A percentile compares a stretch with the other conserved stretches of the same genome.
Conservation (phyloP, 2,329 filamentous ascomycete species). For the Penicillium sp. region DNA sequence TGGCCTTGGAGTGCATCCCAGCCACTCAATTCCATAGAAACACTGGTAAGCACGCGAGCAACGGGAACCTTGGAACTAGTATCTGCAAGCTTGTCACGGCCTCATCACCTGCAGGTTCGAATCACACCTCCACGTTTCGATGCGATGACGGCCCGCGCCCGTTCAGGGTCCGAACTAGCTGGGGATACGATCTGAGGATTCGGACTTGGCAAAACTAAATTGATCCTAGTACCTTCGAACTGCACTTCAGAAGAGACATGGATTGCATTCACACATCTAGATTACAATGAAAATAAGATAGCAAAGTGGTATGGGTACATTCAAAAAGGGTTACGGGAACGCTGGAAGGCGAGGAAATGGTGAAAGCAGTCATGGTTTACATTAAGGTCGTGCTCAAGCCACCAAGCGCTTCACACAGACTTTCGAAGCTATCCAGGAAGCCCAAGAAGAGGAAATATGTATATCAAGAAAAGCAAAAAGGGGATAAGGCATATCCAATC, state of each 20-base stretch:
- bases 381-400: slow-evolving; percentile 31
- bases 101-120: neutral
- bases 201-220: neutral
- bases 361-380: slow-evolving; percentile 32
- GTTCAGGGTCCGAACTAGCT: too few species aligned
- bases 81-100: neutral
- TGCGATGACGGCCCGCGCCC: too few species aligned
- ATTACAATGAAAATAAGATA: slow-evolving; percentile 9
- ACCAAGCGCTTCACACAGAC: slow-evolving; percentile 29
- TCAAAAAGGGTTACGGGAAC: slow-evolving; percentile 21
- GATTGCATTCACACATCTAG: slow-evolving; percentile 6
- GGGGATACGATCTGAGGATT: neutral
- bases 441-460: slow-evolving; percentile 26
- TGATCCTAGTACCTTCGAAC: neutral
- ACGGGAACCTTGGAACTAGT: neutral
- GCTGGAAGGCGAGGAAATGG: slow-evolving; percentile 19
- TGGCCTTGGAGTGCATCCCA: too few species aligned
- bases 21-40: too few species aligned
- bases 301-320: slow-evolving; percentile 18
- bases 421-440: slow-evolving; percentile 31
- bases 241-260: neutral
- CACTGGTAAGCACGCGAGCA: neutral
- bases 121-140: neutral
- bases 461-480: slow-evolving; percentile 22
- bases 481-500: slow-evolving; percentile 25